phyloP scores from a whole-genome alignment of 1,284 basidiomycete genomes.

The Cystobasidium pallidum region DNA sequence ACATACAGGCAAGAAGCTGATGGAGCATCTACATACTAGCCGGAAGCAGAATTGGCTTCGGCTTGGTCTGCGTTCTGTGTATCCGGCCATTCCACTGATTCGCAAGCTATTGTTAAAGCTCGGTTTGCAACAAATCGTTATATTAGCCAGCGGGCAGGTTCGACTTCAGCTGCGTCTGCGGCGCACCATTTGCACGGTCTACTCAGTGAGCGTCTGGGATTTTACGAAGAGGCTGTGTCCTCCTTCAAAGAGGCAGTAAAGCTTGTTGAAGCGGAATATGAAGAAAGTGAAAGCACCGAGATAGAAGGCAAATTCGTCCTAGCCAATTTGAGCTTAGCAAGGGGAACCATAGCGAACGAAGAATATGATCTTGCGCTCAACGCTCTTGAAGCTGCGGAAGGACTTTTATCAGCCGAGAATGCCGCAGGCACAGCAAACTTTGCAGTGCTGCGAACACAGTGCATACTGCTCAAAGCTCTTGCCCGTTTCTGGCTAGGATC shows the following conservation, averaged over 20 bases:
- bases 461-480: slow-evolving; percentile 71
- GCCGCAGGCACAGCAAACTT: slow-evolving; percentile 48
- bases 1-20: background rate
- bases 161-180: slow-evolving; percentile 62
- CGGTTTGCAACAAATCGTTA: slow-evolving; percentile 81
- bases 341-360: slow-evolving; percentile 68
- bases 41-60: slow-evolving; percentile 81
- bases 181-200: slow-evolving; percentile 85
- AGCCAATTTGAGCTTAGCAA: slow-evolving; percentile 79
- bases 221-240: slow-evolving; percentile 66
- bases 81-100: background rate
- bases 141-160: slow-evolving; percentile 62
- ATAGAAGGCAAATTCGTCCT: slow-evolving; percentile 80
- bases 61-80: slow-evolving; percentile 59
- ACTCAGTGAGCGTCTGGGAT: slow-evolving; percentile 80
- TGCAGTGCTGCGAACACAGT: slow-evolving; percentile 64
- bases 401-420: slow-evolving; percentile 62
- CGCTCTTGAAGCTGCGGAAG: slow-evolving; percentile 72
- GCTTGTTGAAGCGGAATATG: slow-evolving; percentile 83
- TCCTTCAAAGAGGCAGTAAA: slow-evolving; percentile 69
- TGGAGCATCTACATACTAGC: slow-evolving; percentile 59
- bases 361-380: slow-evolving; percentile 68
- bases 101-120: slow-evolving; percentile 57
- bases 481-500: slow-evolving; percentile 70
- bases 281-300: slow-evolving; percentile 75